Conservation (phyloP, 2,329 filamentous ascomycete species). For the Endoconidiophora polonica region DNA sequence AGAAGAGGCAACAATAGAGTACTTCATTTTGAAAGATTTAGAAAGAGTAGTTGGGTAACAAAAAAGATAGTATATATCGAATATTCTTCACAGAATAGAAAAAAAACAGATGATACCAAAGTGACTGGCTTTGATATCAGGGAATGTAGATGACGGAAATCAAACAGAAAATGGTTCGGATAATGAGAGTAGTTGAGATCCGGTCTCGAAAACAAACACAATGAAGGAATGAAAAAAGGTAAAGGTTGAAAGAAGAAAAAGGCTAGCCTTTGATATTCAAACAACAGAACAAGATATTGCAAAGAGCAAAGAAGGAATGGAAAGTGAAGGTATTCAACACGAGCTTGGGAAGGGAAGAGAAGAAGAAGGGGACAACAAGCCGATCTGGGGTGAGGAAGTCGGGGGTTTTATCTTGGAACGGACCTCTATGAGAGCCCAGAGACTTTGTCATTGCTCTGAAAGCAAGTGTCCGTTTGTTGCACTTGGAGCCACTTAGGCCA, state of each 20-base stretch:
- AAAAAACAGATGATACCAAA: not conserved
- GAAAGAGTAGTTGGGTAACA: slow-evolving; percentile 5
- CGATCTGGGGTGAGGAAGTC: not conserved
- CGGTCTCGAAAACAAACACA: slow-evolving; percentile 12
- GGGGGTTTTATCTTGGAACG: slow-evolving; percentile 8
- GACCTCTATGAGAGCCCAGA: not conserved
- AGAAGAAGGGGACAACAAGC: not conserved
- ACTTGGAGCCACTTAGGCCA: too few species aligned
- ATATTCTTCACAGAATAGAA: slow-evolving; percentile 6
- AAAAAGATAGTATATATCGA: not conserved
- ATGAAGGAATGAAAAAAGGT: slow-evolving; percentile 10
- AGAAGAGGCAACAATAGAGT: slow-evolving; percentile 24
- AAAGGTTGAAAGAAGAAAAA: slow-evolving; percentile 5
- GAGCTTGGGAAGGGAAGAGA: not conserved
- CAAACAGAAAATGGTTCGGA: slow-evolving; percentile 3
- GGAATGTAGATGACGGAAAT: not conserved
- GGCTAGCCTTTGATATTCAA: slow-evolving; percentile 9
- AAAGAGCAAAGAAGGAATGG: slow-evolving; percentile 9
- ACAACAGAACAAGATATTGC: slow-evolving; percentile 7
- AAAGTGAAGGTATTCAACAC: slow-evolving; percentile 9
- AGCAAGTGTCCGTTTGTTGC: too few species aligned
- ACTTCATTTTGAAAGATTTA: slow-evolving; percentile 26
- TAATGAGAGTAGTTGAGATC: slow-evolving; percentile 11
- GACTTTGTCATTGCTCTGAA: too few species aligned
- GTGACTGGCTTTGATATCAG: slow-evolving; percentile 1